Base-by-base conservation (phyloP, 1,284 basidiomycete species). In the Abortiporus biennis region DNA sequence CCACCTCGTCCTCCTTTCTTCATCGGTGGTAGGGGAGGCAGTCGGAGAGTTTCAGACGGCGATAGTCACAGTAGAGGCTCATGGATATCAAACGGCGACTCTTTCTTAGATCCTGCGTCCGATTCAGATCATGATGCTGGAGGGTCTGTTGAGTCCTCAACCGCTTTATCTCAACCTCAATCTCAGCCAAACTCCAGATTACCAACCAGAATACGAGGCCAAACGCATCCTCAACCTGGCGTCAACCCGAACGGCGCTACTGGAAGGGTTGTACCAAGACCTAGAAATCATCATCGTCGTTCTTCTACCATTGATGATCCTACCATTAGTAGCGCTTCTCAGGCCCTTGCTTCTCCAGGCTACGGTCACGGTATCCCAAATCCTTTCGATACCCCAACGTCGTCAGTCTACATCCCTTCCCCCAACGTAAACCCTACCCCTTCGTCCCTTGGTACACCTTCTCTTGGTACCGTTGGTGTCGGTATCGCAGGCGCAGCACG, bases 1-100 rank as follows among this genome's bases (percentile, higher is more conserved):
- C 55, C 58, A n/a, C 58, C 59, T 3, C 54, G 57, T 12, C 57
- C 59, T 12, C 55, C 59, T 47, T 59, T 63, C 52, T 40, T 62
- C 33, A 49, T 49, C 24, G 50, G 40, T 16, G 42, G 49, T 44
- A 52, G 53, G 38, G 45, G 53, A 42, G 49, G 45, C 47, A 48
- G 45, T n/a, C n/a, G n/a, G n/a, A n/a, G n/a, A n/a, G n/a, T n/a
- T n/a, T n/a, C n/a, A n/a, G n/a, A n/a, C n/a, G n/a, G n/a, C n/a
- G n/a, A n/a, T n/a, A n/a, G n/a, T n/a, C n/a, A n/a, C n/a, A 46
- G 48, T 40, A 23, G 49, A 35, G 36, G 37, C 16, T 43, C 40
- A 9, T 51, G 49, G 49, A 45, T 29, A 16, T 50, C 29, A 37
- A n/a, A 44, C 44, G 31, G 46, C 41, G 48, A 57, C 36, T 45